Evolutionary conservation across 208 protist species (phyloP).

Genomic region (Novymonas esmeraldas): DNA sequence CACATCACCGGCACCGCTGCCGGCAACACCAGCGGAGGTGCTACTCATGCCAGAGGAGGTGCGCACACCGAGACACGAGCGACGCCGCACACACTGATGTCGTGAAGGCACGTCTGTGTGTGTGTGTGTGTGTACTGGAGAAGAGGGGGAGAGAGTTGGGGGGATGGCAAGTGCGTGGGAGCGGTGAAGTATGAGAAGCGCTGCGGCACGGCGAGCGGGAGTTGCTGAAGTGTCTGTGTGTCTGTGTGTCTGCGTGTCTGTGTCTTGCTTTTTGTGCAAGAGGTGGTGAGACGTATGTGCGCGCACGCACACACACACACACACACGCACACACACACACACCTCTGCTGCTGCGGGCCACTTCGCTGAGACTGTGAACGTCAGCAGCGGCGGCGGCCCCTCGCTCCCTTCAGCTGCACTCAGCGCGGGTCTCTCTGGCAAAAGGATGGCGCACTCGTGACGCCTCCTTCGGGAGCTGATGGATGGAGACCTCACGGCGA

Average conservation of each 20-base stretch:
- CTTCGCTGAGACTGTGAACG: not conserved
- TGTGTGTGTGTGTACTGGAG: not conserved
- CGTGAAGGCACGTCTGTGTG: not conserved
- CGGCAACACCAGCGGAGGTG: too few relatives aligned
- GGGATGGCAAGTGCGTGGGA: too few relatives aligned
- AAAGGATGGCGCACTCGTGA: too few relatives aligned
- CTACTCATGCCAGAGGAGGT: not conserved
- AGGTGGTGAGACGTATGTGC: not conserved
- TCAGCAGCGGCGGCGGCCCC: not conserved
- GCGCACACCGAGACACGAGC: not conserved
- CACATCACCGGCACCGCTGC: not conserved
- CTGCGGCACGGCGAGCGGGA: not conserved
- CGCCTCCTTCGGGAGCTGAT: not conserved
- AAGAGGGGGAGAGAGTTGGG: not conserved
- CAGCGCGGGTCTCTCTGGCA: too few relatives aligned
- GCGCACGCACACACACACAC: slow-evolving; percentile 8
- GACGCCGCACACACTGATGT: not conserved
- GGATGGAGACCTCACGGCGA: not conserved
- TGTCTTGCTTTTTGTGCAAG: not conserved
- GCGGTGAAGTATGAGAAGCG: too few relatives aligned
- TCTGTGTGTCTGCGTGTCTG: not conserved
- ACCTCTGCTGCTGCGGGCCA: too few relatives aligned
- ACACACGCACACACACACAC: not conserved
- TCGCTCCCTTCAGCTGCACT: too few relatives aligned
- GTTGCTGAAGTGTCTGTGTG: not conserved